These are phyloP conservation scores for Withania somnifera DNA, from an alignment of 305 asterid genomes.

Conservation along the genomic window DNA sequence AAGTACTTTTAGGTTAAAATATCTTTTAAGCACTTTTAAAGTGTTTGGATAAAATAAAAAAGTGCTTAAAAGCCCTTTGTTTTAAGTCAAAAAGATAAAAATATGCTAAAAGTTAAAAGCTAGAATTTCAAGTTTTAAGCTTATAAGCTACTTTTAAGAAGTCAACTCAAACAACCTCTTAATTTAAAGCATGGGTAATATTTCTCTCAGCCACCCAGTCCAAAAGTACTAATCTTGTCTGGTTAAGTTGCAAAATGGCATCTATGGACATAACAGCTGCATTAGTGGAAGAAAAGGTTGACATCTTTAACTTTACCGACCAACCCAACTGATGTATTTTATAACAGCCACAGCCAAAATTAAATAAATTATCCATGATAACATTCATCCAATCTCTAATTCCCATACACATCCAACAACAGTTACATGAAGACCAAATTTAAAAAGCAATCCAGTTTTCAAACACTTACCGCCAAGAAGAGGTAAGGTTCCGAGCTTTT, in stretches of 20 bases:
- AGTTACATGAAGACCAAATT: conserved; percentile 1
- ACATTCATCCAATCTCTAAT: background rate
- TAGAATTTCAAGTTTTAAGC: no score
- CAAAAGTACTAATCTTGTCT: background rate
- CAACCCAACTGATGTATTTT: background rate
- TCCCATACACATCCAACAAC: background rate
- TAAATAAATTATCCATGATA: background rate
- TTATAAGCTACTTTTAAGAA: no score
- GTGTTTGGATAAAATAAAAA: no score
- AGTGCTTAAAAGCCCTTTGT: no score
- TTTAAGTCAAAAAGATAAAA: no score
- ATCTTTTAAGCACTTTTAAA: no score
- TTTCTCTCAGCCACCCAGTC: background rate
- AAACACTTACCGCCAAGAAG: conserved; percentile 81
- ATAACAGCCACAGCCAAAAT: background rate
- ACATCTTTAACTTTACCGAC: background rate
- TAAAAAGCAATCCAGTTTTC: background rate
- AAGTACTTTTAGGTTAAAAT: no score
- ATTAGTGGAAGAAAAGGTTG: background rate
- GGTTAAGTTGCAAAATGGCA: background rate
- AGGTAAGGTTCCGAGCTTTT: conserved; percentile 77
- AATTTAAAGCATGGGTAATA: background rate
- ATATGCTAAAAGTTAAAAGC: no score
- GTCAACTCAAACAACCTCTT: no score
- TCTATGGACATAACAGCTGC: background rate